Evolutionary conservation across 495 filamentous ascomycete genomes (phyloP), one percentile per base, ranked within the genome.

Genomic region (Aspergillus taichungensis): DNA sequence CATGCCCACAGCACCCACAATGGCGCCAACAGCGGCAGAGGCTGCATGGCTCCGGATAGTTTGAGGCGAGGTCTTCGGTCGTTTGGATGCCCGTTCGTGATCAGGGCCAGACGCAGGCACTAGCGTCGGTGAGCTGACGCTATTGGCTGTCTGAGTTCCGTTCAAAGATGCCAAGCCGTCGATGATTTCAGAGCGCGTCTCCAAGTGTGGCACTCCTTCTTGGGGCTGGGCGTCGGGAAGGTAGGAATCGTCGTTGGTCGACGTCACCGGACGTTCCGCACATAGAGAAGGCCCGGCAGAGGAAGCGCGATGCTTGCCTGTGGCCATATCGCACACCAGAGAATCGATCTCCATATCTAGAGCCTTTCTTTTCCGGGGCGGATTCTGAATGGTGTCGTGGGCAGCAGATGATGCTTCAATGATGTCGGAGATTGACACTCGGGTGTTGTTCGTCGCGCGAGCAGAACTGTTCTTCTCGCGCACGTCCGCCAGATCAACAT

Each of bases 1-100:
- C 35, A 73, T 68, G 14, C 71, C 70, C 37, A 77, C 57, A 38
- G 71, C 64, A 40, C 74, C 74, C 33, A 74, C 56, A 13, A 74
- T 49, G 13, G 64, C 69, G 30, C 74, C 68, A 10, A 70, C 51
- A 2, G 69, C 42, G 30, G 72, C 71, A 34, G 69, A 68, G 13
- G 68, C 57, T 11, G 71, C 68, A 47, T 72, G 69, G 37, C 51
- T 66, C 29, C 55, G 59, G 34, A 72, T 24, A 31, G 14, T 37
- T 54, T 0, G 45, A 13, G 3, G 48, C 38, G 50, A 45, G 9
- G 50, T 50, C 46, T 66, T 72, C 37, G 47, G 40, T 28, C 63
- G 60, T 44, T 73, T 73, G 5, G 35, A 32, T 0, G 61, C 66
- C 37, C 50, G 54, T 24, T 62, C 59, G 12, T 38, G 18, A 24